Evolutionary conservation across 306 rosid species (phyloP), one percentile per base, ranked within the genome.

Genomic region (Biancaea sappan): DNA sequence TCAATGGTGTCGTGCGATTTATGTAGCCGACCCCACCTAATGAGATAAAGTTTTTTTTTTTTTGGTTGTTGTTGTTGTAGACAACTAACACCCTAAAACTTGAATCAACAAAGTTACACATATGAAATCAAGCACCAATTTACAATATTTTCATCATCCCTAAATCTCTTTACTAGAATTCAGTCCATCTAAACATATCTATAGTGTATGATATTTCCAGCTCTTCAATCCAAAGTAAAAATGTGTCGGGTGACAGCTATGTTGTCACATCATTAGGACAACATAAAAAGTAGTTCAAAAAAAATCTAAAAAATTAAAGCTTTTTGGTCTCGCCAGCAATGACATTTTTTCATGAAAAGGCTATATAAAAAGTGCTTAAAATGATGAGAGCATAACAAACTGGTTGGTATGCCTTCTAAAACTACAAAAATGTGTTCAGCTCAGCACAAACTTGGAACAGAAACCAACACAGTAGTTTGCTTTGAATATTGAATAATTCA

Each of bases 261-360:
- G 24, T 62, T 34, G 14, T 26, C 62, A 34, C 32, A 14, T 31
- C 10, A 72, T 73, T 29, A 16, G 18, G 29, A 57, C 38, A 29
- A 31, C 59, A 61, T 26, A 43, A 40, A 72, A 8, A 72, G 69
- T 16, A 32, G 16, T 73, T 61, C 35, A 31, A 60, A 47, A 34
- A 37, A 60, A 37, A 31, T 15, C 14, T 35, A 48, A 24, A 38
- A 40, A 11, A 12, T 48, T 48, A 26, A 37, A 58, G 59, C 37
- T 16, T 51, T 25, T 13, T 41, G 18, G 18, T 13, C 50, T 44
- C 15, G 50, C 18, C 50, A 44, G 6, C 50, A 44, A 44, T 44
- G 18, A 15, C 50, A 44, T 13, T 44, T 44, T 44, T 44, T 48
- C 15, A 47, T 48, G 60, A 50, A 50, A 40, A 74, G 41, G 52